Base-by-base conservation (phyloP, 257 asterid species). In the Cinchona pubescens region DNA sequence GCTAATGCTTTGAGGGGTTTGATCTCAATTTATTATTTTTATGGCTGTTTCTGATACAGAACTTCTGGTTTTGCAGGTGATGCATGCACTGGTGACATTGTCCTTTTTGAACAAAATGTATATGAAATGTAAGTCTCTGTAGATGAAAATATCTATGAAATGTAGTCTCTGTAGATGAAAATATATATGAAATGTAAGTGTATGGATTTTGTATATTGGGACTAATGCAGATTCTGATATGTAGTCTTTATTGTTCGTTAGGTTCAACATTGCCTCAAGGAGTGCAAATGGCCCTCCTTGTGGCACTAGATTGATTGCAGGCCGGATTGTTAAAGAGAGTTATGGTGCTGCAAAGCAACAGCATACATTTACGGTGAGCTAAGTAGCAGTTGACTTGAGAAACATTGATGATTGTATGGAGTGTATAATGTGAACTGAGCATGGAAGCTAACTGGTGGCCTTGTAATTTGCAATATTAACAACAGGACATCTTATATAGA, bases 261-360 rank as follows among this genome's bases (percentile, higher is more conserved):
- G 97, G 92, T 94, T 87, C 86, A 87, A 73, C 76, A 80, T 92
- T 65, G 93, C 87, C 80, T 92, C 97, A 16, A 91, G 92, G 78
- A 85, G 96, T 79, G 90, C 94, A 11, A 85, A 34, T 53, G 98
- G 93, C 51, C 93, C 96, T 60, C 85, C 91, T 34, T 83, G 89
- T 75, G 98, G 97, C 27, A 92, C 86, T 49, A 84, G 97, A 81
- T 49, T 85, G 67, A 86, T 92, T 55, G 96, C 91, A 7, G 98
- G 98, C 43, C 80, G 97, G 77, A 89, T 94, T 78, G 86, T 94
- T 79, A 94, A 94, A 84, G 98, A 94, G 84, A 90, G 97, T 81
- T 94, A 94, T 65, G 98, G 98, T 45, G 90, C 96, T 61, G 96
- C 95, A 75, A 94, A 90, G 88, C 98, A 94, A 81, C 98, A 94